Evolutionary conservation across 495 filamentous ascomycete species (phyloP), one percentile per base, ranked within the genome.

Genomic region (Trichoderma reesei): DNA sequence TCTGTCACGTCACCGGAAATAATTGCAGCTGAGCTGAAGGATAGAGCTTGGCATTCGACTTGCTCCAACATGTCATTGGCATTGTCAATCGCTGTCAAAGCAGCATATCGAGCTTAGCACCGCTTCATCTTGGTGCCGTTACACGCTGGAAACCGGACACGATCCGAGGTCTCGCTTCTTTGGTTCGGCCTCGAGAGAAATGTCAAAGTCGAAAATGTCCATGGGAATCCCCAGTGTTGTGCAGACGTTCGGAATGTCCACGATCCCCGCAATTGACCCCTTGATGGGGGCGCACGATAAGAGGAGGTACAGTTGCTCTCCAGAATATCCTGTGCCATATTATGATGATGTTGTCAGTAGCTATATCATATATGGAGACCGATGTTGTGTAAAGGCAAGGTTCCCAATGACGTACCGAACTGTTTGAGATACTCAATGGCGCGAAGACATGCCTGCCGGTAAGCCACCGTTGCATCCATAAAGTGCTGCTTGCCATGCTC

Each of bases 141-240:
- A 56, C 20, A 56, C 51, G 31, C 51, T 56, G 9, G 51, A 56
- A 11, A 56, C 5, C 9, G 61, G 41, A 33, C 61, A 63, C 6
- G 61, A 36, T 14, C 61, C 61, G 16, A 63, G 42, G 33, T 63
- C 41, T 48, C 36, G 26, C 61, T 63, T 63, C 18, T n/a, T 36
- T 31, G 61, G 61, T 7, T 36, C 41, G 39, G 83, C 83, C 41
- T 82, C 78, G 0, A 92, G 90, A 62, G 85, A 83, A 66, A 96
- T 92, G 73, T 96, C 92, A 72, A 98, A 95, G 71, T 94, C 91
- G 68, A 96, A 96, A 62, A 98, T 96, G 78, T 98, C 92, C 80
- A 95, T 91, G 13, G 92, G 92, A 44, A 98, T 73, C 0, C 91
- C 90, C 63, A 97, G 76, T 3, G 92, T 96, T 36, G 91, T 96